Conservation (phyloP, 2,329 filamentous ascomycete species). For the Epichloe festucae region DNA sequence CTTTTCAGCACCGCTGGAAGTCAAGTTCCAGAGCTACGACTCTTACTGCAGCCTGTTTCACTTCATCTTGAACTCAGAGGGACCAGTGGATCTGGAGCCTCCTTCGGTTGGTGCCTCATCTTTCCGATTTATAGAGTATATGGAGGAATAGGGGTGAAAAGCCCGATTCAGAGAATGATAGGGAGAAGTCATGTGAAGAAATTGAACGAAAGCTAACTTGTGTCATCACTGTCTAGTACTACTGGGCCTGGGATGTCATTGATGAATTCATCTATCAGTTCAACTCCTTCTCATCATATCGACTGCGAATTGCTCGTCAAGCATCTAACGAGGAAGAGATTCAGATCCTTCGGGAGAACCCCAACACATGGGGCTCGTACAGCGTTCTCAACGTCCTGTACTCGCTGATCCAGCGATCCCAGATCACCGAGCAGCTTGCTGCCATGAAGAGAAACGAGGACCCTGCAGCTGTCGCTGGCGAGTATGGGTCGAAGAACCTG, state of each 20-base stretch:
- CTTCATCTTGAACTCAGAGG: slow-evolving; percentile 97
- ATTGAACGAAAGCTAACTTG: slow-evolving; percentile 5
- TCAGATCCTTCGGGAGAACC: slow-evolving; percentile 82
- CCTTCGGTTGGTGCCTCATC: slow-evolving; percentile 58
- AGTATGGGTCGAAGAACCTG: slow-evolving; percentile 86
- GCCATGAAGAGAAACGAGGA: slow-evolving; percentile 94
- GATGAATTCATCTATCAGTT: slow-evolving; percentile 99
- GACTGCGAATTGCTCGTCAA: slow-evolving; percentile 76
- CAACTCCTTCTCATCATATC: slow-evolving; percentile 97
- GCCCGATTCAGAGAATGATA: neutral
- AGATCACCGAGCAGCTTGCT: slow-evolving; percentile 93
- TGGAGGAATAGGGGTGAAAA: neutral
- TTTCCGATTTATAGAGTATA: neutral
- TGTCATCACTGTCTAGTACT: slow-evolving; percentile 50
- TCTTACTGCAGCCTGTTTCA: slow-evolving; percentile 99
- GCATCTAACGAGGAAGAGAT: slow-evolving; percentile 85
- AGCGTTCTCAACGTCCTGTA: slow-evolving; percentile 98
- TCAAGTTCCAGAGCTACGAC: slow-evolving; percentile 98
- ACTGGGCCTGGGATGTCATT: slow-evolving; percentile 99
- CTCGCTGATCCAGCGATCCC: slow-evolving; percentile 94
- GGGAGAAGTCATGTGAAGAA: neutral
- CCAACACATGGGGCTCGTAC: slow-evolving; percentile 99
- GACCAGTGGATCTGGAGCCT: slow-evolving; percentile 93
- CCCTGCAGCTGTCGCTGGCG: slow-evolving; percentile 72
- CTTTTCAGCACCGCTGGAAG: slow-evolving; percentile 88